These are phyloP conservation scores for Nadsonia starkeyi-henricii DNA, from an alignment of 1,139 yeast genomes.

Conservation along the genomic window DNA sequence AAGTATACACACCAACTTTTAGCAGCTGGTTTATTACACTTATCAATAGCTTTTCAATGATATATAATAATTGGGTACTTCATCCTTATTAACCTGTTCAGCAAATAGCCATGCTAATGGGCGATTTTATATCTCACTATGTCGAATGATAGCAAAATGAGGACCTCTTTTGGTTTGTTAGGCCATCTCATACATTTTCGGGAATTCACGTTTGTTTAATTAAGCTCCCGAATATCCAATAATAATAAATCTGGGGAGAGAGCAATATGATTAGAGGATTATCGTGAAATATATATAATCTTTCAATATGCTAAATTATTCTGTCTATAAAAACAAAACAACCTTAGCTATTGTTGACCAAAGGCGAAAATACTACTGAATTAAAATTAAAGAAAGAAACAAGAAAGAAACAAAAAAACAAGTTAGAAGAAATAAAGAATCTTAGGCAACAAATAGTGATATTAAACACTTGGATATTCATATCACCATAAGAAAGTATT, in stretches of 20 bases:
- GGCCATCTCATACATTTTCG: slow-evolving; percentile 94
- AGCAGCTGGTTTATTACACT: slow-evolving; percentile 89
- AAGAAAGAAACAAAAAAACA: too few relatives aligned
- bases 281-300: slow-evolving; percentile 25
- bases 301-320: slow-evolving; percentile 11
- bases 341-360: too few relatives aligned
- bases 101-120: slow-evolving; percentile 99
- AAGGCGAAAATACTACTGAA: too few relatives aligned
- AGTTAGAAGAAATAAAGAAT: too few relatives aligned
- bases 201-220: slow-evolving; percentile 96
- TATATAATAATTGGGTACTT: slow-evolving; percentile 94
- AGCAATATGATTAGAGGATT: not conserved
- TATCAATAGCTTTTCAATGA: slow-evolving; percentile 98
- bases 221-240: slow-evolving; percentile 67
- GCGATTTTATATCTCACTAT: slow-evolving; percentile 80
- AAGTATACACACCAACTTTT: slow-evolving; percentile 81
- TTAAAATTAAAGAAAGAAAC: too few relatives aligned
- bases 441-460: too few relatives aligned
- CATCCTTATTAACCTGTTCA: slow-evolving; percentile 82
- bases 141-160: slow-evolving; percentile 88
- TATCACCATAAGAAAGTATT: too few relatives aligned
- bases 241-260: slow-evolving; percentile 3
- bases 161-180: slow-evolving; percentile 92
- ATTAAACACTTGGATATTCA: too few relatives aligned
- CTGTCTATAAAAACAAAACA: too few relatives aligned